Conservation (phyloP, 768 basidiomycete species). For the Trametes sanguinea region DNA sequence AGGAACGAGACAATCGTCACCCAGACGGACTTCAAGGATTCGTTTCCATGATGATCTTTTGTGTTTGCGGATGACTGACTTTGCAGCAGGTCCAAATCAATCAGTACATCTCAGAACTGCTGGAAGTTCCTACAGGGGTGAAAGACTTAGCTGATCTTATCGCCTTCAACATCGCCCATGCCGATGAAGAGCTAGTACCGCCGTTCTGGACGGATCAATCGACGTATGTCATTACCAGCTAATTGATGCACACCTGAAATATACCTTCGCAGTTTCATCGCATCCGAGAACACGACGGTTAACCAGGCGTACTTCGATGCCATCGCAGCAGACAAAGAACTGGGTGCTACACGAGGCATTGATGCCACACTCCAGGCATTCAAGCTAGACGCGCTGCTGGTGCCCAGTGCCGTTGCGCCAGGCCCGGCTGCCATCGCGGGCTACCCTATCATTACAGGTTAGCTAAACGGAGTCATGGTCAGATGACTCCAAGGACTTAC, state of each 20-base stretch:
- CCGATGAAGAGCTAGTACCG: constrained; percentile 45
- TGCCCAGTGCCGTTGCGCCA: constrained; percentile 31
- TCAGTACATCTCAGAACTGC: constrained; percentile 47
- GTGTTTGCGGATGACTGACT: constrained; percentile 29
- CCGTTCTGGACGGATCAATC: constrained; percentile 41
- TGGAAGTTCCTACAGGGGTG: constrained; percentile 58
- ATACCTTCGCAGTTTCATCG: constrained; percentile 33
- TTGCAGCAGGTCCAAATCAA: constrained; percentile 56
- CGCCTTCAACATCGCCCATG: constrained; percentile 54
- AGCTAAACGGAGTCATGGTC: constrained; percentile 9
- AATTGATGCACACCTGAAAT: not conserved
- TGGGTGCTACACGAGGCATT: constrained; percentile 38
- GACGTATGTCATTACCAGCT: constrained; percentile 23
- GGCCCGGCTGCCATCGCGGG: constrained; percentile 55
- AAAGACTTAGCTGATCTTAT: constrained; percentile 57
- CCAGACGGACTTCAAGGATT: constrained; percentile 62
- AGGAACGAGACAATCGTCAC: constrained; percentile 56
- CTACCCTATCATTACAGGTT: constrained; percentile 67
- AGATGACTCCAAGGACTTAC: too few species aligned
- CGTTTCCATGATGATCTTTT: not conserved
- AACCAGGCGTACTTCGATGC: constrained; percentile 36
- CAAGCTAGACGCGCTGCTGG: constrained; percentile 37
- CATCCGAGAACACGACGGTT: constrained; percentile 29
- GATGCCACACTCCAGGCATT: constrained; percentile 35
- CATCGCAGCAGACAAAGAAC: constrained; percentile 34